Evolutionary conservation across 768 basidiomycete species (phyloP).

Genomic region (Austroboletus festivus): DNA sequence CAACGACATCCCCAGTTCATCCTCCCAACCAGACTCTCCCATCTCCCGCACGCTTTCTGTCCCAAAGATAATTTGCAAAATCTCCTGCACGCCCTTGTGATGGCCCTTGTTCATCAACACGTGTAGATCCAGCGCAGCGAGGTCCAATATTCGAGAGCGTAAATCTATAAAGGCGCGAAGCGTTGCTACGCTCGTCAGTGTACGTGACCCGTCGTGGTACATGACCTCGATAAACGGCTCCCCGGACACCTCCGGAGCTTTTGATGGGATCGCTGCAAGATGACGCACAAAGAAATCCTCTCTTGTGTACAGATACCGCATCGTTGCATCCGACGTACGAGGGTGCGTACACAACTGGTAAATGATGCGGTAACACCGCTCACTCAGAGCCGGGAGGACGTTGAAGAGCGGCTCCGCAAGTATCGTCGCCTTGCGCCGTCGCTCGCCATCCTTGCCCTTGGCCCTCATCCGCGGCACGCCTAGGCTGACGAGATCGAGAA

Average conservation of each 20-base stretch:
- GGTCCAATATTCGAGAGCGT: constrained; percentile 81
- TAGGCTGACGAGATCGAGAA: constrained; percentile 71
- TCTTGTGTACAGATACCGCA: constrained; percentile 81
- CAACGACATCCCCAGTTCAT: constrained; percentile 35
- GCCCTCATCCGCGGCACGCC: constrained; percentile 62
- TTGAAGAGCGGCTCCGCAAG: constrained; percentile 53
- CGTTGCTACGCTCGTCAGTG: constrained; percentile 63
- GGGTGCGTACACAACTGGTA: constrained; percentile 87
- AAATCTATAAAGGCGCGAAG: constrained; percentile 76
- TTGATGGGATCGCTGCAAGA: constrained; percentile 70
- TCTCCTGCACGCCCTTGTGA: constrained; percentile 64
- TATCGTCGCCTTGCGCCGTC: constrained; percentile 25
- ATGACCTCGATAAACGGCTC: constrained; percentile 55
- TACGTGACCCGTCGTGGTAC: constrained; percentile 69
- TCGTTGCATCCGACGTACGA: constrained; percentile 73
- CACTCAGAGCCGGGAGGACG: constrained; percentile 73
- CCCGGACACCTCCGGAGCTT: constrained; percentile 47
- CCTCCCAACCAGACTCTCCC: constrained; percentile 37
- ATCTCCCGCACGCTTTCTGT: constrained; percentile 53
- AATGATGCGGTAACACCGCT: constrained; percentile 79
- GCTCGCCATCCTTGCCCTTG: constrained; percentile 38
- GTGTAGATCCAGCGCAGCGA: constrained; percentile 85
- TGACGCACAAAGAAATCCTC: constrained; percentile 90
- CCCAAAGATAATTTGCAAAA: constrained; percentile 81
- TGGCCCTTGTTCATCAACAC: constrained; percentile 78